A percentile compares a stretch with the other conserved stretches of the same genome.
Conservation (phyloP, 257 asterid species). For the Solanum habrochaites region DNA sequence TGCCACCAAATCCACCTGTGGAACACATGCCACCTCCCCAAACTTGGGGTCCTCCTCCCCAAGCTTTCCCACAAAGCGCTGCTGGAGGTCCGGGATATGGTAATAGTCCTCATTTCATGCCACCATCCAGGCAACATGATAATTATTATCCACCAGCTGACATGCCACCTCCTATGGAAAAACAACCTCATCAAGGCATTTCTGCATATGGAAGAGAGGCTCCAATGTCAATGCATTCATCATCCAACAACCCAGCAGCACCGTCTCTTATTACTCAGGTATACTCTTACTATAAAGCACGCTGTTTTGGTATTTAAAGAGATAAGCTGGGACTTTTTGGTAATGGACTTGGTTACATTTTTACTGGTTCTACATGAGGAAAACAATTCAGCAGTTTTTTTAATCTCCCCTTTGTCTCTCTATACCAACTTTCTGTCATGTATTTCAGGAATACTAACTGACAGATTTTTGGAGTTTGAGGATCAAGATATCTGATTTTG, state of each 20-base stretch:
- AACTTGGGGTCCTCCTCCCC: slow-evolving; percentile 82
- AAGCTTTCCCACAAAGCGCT: slow-evolving; percentile 46
- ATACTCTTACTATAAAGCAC: background rate
- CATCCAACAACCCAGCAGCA: slow-evolving; percentile 58
- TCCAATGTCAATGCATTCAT: slow-evolving; percentile 41
- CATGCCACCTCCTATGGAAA: slow-evolving; percentile 52
- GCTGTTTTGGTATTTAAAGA: background rate
- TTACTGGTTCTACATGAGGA: background rate
- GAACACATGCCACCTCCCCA: slow-evolving; percentile 68
- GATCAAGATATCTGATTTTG: background rate
- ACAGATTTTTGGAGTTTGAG: background rate
- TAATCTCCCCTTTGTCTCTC: background rate
- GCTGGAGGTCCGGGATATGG: slow-evolving; percentile 61
- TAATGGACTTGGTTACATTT: background rate
- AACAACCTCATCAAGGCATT: slow-evolving; percentile 79
- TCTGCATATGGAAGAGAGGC: slow-evolving; percentile 81
- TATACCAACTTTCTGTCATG: background rate
- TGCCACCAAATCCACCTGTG: slow-evolving; percentile 40
- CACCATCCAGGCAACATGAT: slow-evolving; percentile 68
- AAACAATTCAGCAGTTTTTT: background rate
- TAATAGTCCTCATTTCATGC: slow-evolving; percentile 49
- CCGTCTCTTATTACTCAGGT: slow-evolving; percentile 81
- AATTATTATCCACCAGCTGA: slow-evolving; percentile 57
- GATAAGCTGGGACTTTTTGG: background rate
- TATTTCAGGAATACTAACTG: background rate